A percentile compares a stretch with the other conserved stretches of the same genome.
These are phyloP conservation scores for Centella asiatica DNA, from an alignment of 129 eudicot genomes.

Conservation along the genomic window DNA sequence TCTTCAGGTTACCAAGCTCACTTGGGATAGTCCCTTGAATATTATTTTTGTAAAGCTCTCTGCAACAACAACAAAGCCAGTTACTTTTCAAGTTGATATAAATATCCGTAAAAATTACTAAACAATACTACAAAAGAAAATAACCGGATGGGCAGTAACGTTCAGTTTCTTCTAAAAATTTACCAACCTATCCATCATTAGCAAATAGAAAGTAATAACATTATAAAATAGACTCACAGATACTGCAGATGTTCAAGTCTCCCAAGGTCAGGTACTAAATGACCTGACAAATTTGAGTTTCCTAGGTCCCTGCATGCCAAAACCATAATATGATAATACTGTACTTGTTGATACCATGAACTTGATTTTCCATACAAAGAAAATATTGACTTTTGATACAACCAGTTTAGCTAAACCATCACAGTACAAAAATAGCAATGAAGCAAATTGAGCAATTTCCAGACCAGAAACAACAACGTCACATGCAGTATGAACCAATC, in stretches of 20 bases:
- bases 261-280: slow-evolving; percentile 63
- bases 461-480: too few relatives aligned
- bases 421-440: background rate
- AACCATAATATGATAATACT: background rate
- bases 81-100: background rate
- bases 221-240: slow-evolving; percentile 40
- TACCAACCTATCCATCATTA: background rate
- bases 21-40: slow-evolving; percentile 52
- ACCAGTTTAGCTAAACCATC: background rate
- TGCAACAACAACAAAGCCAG: slow-evolving; percentile 16
- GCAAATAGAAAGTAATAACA: background rate
- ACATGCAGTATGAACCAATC: background rate
- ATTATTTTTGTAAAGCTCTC: slow-evolving; percentile 71
- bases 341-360: too few relatives aligned
- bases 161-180: background rate
- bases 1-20: slow-evolving; percentile 48
- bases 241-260: slow-evolving; percentile 63
- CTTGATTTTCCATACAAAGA: too few relatives aligned
- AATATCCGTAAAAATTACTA: background rate
- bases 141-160: background rate
- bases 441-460: too few relatives aligned
- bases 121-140: background rate
- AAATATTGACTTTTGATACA: too few relatives aligned
- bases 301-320: slow-evolving; percentile 63
- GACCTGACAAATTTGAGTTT: slow-evolving; percentile 68